These are phyloP conservation scores for Curvularia lunata DNA, from an alignment of 2,329 filamentous ascomycete species.

Conservation along the genomic window DNA sequence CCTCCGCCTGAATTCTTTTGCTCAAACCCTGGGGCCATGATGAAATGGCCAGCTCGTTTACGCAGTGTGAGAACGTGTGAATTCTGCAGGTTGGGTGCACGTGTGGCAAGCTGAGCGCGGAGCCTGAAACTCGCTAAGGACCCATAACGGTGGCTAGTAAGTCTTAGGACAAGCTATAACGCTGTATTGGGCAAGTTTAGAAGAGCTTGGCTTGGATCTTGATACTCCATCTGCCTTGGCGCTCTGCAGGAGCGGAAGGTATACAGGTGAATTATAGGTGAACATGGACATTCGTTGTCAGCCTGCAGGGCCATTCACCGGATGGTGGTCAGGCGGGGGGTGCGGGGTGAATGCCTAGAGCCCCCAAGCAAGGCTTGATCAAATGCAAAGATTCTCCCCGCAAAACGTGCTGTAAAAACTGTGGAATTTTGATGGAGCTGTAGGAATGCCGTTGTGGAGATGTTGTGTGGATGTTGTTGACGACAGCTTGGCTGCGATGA, in stretches of 20 bases:
- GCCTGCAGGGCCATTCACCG: not conserved
- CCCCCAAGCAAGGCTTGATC: constrained; percentile 16
- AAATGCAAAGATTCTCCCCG: not conserved
- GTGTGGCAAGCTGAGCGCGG: constrained; percentile 24
- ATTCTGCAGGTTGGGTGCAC: constrained; percentile 20
- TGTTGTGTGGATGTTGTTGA: not conserved
- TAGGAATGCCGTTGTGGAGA: not conserved
- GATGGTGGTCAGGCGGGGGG: not conserved
- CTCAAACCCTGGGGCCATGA: constrained; percentile 23
- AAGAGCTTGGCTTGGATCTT: constrained; percentile 29
- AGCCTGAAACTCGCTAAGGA: constrained; percentile 41
- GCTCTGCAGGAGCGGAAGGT: constrained; percentile 30
- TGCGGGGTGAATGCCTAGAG: not conserved
- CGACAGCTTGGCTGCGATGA: not conserved
- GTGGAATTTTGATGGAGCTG: constrained; percentile 7
- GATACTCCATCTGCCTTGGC: constrained; percentile 28
- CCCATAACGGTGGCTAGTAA: constrained; percentile 17
- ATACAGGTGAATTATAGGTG: not conserved
- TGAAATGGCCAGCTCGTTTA: constrained; percentile 19
- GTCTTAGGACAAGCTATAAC: constrained; percentile 12
- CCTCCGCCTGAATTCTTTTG: constrained; percentile 17
- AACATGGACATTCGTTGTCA: not conserved
- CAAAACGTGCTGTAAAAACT: not conserved
- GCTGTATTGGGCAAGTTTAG: constrained; percentile 9
- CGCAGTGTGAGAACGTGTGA: constrained; percentile 14